Percentiles rank a stretch among this genome's conserved stretches.
Evolutionary conservation across 2,329 filamentous ascomycete species (phyloP).

Genomic region (Colletotrichum godetiae): DNA sequence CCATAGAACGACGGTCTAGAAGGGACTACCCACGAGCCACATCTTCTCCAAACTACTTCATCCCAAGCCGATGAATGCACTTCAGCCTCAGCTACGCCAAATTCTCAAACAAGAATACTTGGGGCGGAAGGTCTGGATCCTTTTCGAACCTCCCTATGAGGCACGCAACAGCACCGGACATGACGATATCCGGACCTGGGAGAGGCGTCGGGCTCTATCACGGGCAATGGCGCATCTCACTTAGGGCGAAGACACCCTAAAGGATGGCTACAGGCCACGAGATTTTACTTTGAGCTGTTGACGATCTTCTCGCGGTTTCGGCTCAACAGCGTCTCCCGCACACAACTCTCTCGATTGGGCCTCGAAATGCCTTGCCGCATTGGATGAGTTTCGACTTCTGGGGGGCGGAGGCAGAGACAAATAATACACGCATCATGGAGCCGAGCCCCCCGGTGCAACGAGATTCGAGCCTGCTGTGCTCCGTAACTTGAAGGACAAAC

Average conservation of each 20-base stretch:
- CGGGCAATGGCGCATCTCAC: background rate
- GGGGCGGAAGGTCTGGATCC: conserved; percentile 13
- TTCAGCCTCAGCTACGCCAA: conserved; percentile 18
- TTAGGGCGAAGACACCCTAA: background rate
- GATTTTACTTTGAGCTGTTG: background rate
- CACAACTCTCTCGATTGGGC: background rate
- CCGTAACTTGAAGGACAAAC: background rate
- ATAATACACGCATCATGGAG: background rate
- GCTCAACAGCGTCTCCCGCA: conserved; percentile 3
- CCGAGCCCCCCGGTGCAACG: conserved; percentile 7
- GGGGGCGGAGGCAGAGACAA: conserved; percentile 22
- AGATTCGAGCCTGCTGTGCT: background rate
- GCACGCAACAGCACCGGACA: background rate
- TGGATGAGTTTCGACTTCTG: background rate
- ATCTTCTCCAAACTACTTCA: background rate
- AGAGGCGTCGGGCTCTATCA: background rate
- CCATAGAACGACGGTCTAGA: conserved; percentile 9
- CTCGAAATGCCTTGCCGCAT: conserved; percentile 13
- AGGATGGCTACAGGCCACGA: background rate
- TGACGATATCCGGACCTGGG: background rate
- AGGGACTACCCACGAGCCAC: conserved; percentile 29
- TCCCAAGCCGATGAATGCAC: conserved; percentile 11
- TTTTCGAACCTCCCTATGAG: background rate
- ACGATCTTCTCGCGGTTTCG: background rate
- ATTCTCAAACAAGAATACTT: conserved; percentile 10